A percentile compares a stretch with the other conserved stretches of the same genome.
Evolutionary conservation across 1,284 basidiomycete species (phyloP).

Genomic region (Anthracocystis walkeri): DNA sequence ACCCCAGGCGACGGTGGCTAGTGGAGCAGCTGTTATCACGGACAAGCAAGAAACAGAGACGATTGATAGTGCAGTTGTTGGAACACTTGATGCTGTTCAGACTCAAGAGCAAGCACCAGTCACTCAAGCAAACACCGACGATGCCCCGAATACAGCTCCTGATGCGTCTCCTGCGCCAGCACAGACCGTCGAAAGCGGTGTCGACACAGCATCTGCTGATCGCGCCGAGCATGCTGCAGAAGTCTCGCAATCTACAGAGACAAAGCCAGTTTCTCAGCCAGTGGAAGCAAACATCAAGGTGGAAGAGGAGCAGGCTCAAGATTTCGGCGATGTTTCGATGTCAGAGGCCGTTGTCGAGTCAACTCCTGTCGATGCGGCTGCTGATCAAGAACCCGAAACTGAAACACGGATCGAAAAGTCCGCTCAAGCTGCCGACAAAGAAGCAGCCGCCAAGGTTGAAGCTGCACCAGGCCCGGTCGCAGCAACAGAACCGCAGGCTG

Average conservation of each 20-base stretch:
- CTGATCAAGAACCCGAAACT: background rate
- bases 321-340: constrained; percentile 14
- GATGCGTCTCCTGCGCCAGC: background rate
- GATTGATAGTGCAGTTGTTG: background rate
- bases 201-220: background rate
- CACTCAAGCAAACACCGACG: background rate
- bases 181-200: background rate
- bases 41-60: background rate
- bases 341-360: constrained; percentile 4
- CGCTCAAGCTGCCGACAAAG: background rate
- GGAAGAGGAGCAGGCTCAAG: constrained; percentile 19
- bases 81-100: background rate
- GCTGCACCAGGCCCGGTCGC: background rate
- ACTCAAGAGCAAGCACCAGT: background rate
- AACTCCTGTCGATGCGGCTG: background rate
- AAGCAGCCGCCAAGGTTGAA: background rate
- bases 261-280: background rate
- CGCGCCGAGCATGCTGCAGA: background rate
- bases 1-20: background rate
- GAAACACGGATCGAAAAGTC: background rate
- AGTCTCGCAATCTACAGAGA: background rate
- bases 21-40: background rate
- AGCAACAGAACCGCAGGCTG: constrained; percentile 1
- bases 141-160: background rate
- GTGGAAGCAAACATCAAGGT: constrained; percentile 5